Evolutionary conservation across 345 rosid species (phyloP), one percentile per base, ranked within the genome.

Genomic region (Turritis glabra): DNA sequence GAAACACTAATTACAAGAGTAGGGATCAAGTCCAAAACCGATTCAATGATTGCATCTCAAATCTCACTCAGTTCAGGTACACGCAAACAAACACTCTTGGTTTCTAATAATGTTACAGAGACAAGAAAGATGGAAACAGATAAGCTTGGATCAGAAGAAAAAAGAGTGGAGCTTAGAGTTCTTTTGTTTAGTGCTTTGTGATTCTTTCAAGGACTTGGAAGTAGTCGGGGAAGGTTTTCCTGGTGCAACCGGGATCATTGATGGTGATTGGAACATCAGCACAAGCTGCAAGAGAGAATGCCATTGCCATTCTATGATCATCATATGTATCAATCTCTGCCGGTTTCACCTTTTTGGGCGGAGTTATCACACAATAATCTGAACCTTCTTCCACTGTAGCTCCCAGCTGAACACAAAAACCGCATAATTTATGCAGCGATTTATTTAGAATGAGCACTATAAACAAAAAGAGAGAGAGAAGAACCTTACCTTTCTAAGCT

Each of bases 231-330:
- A 96, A 95, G 48, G 99, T 92, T 76, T 96, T 92, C 37, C 88
- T 76, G 5, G 97, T 96, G 82, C 99, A 96, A 64, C 89, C 84
- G 1, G 99, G 98, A 82, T 95, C 99, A 38, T 66, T 92, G 82
- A 95, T 92, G 56, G 96, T 95, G 48, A 95, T 91, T 2, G 96
- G 94, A 68, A 95, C 99, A 26, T 87, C 94, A n/a, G 84, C 90
- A 79, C 97, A 95, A 51, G 98, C 98, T 19, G 98, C 99, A 9
- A 95, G 92, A 14, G 98, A 92, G 83, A 92, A 95, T 7, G 99
- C 87, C 99, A 95, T 92, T 67, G 99, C 99, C 99, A 95, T 95
- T 48, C 99, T 82, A 58, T 92, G 98, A 82, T 95, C 99, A 54
- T 95, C 98, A 1, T 92, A 95, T 7, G 99, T 95, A 80, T 92